Evolutionary conservation across 345 rosid species (phyloP).

Genomic region (Zanthoxylum bungeanum): DNA sequence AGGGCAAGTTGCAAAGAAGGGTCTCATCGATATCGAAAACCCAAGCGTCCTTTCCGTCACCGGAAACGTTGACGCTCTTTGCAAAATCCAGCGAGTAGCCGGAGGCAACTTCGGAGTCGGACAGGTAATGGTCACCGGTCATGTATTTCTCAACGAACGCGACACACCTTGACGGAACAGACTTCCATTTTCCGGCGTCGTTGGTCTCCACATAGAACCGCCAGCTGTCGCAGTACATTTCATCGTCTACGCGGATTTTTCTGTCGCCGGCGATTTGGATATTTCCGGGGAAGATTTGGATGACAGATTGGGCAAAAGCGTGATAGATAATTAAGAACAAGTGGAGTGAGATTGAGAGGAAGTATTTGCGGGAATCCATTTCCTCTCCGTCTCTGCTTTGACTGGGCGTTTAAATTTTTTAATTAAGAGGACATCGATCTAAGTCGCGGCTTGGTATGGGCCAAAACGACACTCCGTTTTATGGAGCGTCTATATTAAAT

Average conservation of each 20-base stretch:
- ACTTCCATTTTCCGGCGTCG: slow-evolving; percentile 70
- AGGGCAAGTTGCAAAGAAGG: slow-evolving; percentile 66
- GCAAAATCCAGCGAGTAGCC: slow-evolving; percentile 45
- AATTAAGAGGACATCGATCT: too few relatives aligned
- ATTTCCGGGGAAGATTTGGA: slow-evolving; percentile 34
- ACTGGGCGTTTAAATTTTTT: too few relatives aligned
- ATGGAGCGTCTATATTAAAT: too few relatives aligned
- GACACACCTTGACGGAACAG: slow-evolving; percentile 48
- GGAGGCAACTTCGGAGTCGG: slow-evolving; percentile 50
- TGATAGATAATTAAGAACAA: slow-evolving; percentile 19
- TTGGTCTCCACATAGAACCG: slow-evolving; percentile 76
- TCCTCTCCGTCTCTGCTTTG: not conserved
- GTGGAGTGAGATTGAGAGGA: slow-evolving; percentile 20
- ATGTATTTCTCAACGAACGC: slow-evolving; percentile 45
- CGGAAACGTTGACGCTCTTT: slow-evolving; percentile 27
- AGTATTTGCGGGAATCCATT: slow-evolving; percentile 35
- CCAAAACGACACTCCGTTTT: too few relatives aligned
- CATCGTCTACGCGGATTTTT: slow-evolving; percentile 19
- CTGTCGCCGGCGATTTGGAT: slow-evolving; percentile 9
- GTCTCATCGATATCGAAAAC: slow-evolving; percentile 92
- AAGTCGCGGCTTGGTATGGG: too few relatives aligned
- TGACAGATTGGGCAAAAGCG: slow-evolving; percentile 36
- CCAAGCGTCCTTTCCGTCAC: slow-evolving; percentile 82
- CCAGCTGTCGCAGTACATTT: slow-evolving; percentile 75
- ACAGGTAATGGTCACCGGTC: slow-evolving; percentile 47